A percentile compares a stretch with the other conserved stretches of the same genome.
phyloP scores from a whole-genome alignment of 495 filamentous ascomycete genomes.

The Tuber indicum region DNA sequence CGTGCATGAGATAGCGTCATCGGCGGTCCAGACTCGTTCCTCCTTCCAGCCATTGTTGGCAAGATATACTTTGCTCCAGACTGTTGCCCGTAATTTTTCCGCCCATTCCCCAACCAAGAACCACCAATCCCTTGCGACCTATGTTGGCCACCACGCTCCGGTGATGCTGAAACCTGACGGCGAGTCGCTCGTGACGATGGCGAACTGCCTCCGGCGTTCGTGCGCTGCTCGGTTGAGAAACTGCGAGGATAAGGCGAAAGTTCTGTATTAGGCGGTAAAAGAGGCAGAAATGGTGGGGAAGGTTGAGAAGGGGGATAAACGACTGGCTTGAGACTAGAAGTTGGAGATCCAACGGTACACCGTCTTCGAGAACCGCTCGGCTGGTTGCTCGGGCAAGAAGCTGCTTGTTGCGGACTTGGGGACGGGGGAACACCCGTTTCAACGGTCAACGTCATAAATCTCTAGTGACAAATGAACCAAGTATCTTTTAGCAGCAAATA shows the following conservation, averaged over 20 bases:
- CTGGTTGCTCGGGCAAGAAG: slow-evolving; percentile 23
- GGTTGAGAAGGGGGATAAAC: slow-evolving; percentile 12
- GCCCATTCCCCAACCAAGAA: slow-evolving; percentile 40
- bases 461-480: slow-evolving; percentile 6
- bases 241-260: slow-evolving; percentile 27
- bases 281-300: slow-evolving; percentile 33
- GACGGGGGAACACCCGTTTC: slow-evolving; percentile 40
- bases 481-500: slow-evolving; percentile 5
- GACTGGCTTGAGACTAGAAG: slow-evolving; percentile 32
- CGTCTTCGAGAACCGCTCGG: slow-evolving; percentile 27
- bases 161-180: slow-evolving; percentile 38
- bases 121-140: slow-evolving; percentile 26
- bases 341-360: slow-evolving; percentile 39
- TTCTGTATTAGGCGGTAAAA: slow-evolving; percentile 31
- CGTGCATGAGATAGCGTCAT: slow-evolving; percentile 28
- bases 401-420: slow-evolving; percentile 31
- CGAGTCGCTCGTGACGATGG: slow-evolving; percentile 34
- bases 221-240: slow-evolving; percentile 26
- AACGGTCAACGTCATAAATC: slow-evolving; percentile 42
- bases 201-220: slow-evolving; percentile 24
- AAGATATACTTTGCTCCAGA: slow-evolving; percentile 35
- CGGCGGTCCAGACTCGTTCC: slow-evolving; percentile 32
- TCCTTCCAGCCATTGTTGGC: slow-evolving; percentile 39
- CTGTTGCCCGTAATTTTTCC: slow-evolving; percentile 35
- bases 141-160: slow-evolving; percentile 28